Conservation (phyloP, 257 asterid genomes). For the Eustoma russellianum region DNA sequence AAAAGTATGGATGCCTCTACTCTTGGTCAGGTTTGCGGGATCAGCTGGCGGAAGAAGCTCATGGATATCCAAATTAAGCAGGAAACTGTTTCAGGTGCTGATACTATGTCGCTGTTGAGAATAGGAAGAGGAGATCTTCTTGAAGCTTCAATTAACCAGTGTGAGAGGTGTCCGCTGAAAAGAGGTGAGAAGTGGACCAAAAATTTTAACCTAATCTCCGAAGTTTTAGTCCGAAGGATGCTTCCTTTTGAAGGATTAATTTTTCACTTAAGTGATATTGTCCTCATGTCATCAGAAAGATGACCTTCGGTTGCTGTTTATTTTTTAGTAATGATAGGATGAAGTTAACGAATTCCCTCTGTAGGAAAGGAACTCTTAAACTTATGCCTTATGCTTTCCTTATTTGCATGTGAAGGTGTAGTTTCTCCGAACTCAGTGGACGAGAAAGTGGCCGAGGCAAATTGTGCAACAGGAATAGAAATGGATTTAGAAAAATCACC, state of each 20-base stretch:
- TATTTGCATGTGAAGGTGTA: conserved; percentile 11
- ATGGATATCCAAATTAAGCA: conserved; percentile 13
- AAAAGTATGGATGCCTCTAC: conserved; percentile 14
- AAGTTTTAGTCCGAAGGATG: conserved; percentile 28
- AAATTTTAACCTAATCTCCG: conserved; percentile 18
- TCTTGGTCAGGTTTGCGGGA: conserved; percentile 11
- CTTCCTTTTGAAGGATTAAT: not conserved
- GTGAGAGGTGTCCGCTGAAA: conserved; percentile 22
- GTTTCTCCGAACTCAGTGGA: conserved; percentile 26
- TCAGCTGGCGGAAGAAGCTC: conserved; percentile 13
- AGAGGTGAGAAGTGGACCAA: conserved; percentile 31
- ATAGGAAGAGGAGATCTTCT: conserved; percentile 18
- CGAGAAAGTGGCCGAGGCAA: conserved; percentile 13
- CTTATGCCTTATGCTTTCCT: not conserved
- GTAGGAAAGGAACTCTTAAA: too few species aligned
- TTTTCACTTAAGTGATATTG: not conserved
- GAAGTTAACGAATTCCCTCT: too few species aligned
- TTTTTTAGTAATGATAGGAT: too few species aligned
- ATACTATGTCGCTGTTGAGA: conserved; percentile 8
- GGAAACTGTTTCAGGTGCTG: conserved; percentile 17
- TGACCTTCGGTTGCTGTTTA: too few species aligned
- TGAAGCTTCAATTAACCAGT: conserved; percentile 23
- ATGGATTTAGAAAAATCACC: conserved; percentile 19
- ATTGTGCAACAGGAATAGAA: conserved; percentile 12
- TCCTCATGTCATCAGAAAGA: too few species aligned